Conservation (phyloP, 352 stramenopile genomes). For the Phytophthora pini region DNA sequence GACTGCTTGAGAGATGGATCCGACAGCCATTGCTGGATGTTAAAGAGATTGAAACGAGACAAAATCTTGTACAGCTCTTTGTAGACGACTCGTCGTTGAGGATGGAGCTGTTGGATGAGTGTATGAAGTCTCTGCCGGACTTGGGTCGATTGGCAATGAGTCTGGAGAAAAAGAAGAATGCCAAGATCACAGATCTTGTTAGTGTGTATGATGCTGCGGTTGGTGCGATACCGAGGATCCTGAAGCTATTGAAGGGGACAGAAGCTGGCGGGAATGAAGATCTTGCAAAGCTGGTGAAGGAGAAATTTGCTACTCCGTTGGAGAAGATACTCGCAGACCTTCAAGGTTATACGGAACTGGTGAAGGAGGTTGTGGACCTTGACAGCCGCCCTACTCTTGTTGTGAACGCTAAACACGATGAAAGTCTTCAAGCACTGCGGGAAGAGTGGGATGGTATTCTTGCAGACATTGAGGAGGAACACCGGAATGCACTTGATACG, state of each 20-base stretch:
- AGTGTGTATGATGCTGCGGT: slow-evolving; percentile 85
- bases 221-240: slow-evolving; percentile 68
- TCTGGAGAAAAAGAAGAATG: slow-evolving; percentile 74
- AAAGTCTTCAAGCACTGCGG: slow-evolving; percentile 77
- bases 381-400: slow-evolving; percentile 80
- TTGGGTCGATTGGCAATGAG: slow-evolving; percentile 72
- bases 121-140: slow-evolving; percentile 86
- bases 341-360: slow-evolving; percentile 67
- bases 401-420: slow-evolving; percentile 86
- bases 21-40: slow-evolving; percentile 95
- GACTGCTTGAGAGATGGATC: slow-evolving; percentile 97
- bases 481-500: slow-evolving; percentile 58
- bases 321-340: slow-evolving; percentile 73
- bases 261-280: slow-evolving; percentile 35
- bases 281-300: slow-evolving; percentile 45
- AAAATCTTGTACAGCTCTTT: slow-evolving; percentile 94
- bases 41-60: slow-evolving; percentile 83
- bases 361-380: slow-evolving; percentile 88
- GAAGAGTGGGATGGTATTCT: slow-evolving; percentile 80
- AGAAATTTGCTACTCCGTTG: slow-evolving; percentile 55
- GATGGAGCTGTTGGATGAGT: slow-evolving; percentile 90
- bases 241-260: slow-evolving; percentile 51
- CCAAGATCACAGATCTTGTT: slow-evolving; percentile 84
- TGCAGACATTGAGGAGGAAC: slow-evolving; percentile 84
- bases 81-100: slow-evolving; percentile 89